Evolutionary conservation across 441 rosid species (phyloP), one percentile per base, ranked within the genome.

Genomic region (Croton laevigatus): DNA sequence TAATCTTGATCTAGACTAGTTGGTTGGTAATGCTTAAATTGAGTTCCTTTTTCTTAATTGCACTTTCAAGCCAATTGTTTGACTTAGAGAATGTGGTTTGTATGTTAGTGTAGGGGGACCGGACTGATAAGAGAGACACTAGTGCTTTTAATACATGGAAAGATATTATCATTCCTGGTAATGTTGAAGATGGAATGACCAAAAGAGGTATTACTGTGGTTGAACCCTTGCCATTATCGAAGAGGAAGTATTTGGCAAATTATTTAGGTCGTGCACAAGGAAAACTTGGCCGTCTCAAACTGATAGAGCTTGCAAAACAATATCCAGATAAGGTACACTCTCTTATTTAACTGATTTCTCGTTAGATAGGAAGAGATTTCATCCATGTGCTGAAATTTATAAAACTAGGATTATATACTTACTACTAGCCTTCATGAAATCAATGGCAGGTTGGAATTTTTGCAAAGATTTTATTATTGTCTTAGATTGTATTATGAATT

Each of bases 251-350:
- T 80, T 79, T 93, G 81, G 95, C 97, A 7, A 95, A 93, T 78
- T 95, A 86, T 79, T 81, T 95, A 70, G 99, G 98, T 53, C 91
- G 98, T 67, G 96, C 93, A 13, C 99, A 92, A 71, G 89, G 86
- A 65, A 92, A 92, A 81, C 76, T 79, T 75, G 99, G 97, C n/a
- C 88, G 99, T 65, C 90, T 95, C 71, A 84, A 82, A 75, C 74
- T 95, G 74, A 92, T 95, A 46, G 89, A 92, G 75, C 91, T 95
- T 38, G 84, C 98, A 52, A 83, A 87, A 74, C 89, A 88, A 73
- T 88, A 80, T 81, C 93, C 96, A 49, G 84, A 91, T 63, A 92
- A 92, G 97, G 99, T 92, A 76, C 66, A 58, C 36, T 61, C 37
- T 74, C 62, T 57, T 62, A n/a, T 63, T 9, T 37, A 19, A 20